phyloP scores from a whole-genome alignment of 2,329 filamentous ascomycete species.

The Botrytis tulipae region DNA sequence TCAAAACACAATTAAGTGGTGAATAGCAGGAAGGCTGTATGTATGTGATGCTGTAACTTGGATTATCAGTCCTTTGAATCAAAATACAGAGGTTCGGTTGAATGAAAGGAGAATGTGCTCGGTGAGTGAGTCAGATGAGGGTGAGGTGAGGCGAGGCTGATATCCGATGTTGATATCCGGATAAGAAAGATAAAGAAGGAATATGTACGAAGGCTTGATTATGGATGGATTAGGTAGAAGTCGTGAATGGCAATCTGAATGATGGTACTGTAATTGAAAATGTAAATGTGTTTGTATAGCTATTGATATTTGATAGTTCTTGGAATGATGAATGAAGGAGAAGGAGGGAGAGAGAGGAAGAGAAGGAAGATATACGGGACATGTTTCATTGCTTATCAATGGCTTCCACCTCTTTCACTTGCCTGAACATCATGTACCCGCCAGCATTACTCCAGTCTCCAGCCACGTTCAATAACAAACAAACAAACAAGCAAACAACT shows the following conservation, averaged over 20 bases:
- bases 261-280: neutral
- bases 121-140: slow-evolving; percentile 13
- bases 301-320: neutral
- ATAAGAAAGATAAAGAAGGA: slow-evolving; percentile 9
- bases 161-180: neutral
- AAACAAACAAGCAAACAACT: neutral
- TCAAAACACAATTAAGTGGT: slow-evolving; percentile 17
- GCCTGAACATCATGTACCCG: neutral
- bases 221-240: slow-evolving; percentile 4
- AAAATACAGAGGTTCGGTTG: neutral
- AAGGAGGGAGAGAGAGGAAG: neutral
- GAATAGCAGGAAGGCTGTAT: neutral
- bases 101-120: neutral
- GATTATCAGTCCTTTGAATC: neutral
- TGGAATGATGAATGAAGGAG: neutral
- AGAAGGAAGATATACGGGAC: neutral
- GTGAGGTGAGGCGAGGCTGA: slow-evolving; percentile 8
- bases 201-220: neutral
- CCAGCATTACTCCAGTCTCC: slow-evolving; percentile 6
- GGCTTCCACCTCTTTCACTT: neutral
- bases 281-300: neutral
- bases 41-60: neutral
- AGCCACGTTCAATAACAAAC: neutral
- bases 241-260: neutral
- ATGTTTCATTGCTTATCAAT: slow-evolving; percentile 13